These are phyloP conservation scores for Rhizophagus clarus DNA, from an alignment of 192 early-diverging fungal species.

Conservation along the genomic window DNA sequence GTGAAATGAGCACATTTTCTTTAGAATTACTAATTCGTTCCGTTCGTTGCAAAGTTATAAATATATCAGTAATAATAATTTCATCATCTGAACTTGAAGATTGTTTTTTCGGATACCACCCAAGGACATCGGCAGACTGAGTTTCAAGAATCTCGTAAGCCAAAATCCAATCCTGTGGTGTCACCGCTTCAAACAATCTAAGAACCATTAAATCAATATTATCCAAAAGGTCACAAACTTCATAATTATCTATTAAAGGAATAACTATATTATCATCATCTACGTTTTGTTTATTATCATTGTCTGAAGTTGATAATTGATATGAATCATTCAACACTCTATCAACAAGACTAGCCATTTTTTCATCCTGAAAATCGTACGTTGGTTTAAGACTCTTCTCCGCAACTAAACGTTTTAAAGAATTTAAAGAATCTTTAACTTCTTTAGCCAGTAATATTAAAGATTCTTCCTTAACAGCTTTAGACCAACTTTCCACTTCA, in stretches of 20 bases:
- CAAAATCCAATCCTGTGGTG: conserved; percentile 53
- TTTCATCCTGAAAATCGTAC: conserved; percentile 5
- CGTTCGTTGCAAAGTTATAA: conserved; percentile 58
- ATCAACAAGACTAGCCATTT: background rate
- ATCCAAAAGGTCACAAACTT: conserved; percentile 6
- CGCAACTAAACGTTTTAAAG: background rate
- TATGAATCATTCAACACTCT: background rate
- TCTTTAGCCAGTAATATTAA: background rate
- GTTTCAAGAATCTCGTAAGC: conserved; percentile 50
- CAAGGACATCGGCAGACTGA: conserved; percentile 47
- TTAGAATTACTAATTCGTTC: conserved; percentile 51
- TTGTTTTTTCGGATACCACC: conserved; percentile 48
- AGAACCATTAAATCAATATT: conserved; percentile 35
- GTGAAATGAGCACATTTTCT: conserved; percentile 53
- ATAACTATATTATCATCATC: background rate
- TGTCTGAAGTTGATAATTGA: background rate
- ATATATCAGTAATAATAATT: conserved; percentile 64
- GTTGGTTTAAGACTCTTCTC: conserved; percentile 12
- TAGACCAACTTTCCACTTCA: background rate
- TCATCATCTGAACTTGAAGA: conserved; percentile 53
- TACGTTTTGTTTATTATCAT: background rate
- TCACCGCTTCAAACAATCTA: conserved; percentile 39
- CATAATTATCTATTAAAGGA: background rate
- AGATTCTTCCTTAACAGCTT: background rate
- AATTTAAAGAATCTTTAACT: background rate